Evolutionary conservation across 257 asterid genomes (phyloP), one percentile per base, ranked within the genome.

Genomic region (Penstemon newberryi): DNA sequence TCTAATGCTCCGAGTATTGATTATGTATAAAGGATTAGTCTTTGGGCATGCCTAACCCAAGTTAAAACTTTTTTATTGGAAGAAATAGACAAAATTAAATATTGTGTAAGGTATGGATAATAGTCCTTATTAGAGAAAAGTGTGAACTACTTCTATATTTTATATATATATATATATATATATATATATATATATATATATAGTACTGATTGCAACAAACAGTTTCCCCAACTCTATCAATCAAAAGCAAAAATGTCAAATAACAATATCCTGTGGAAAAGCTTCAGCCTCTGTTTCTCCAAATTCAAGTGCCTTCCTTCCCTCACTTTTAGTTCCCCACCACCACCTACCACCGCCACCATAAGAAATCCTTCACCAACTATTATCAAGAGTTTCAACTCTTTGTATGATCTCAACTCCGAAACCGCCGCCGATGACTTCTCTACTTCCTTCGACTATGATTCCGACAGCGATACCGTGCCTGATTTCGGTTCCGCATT

Each of bases 261-360:
- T 15, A 49, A 46, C 40, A 73, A 66, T 81, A 70, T 82, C 5
- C 52, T 83, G 3, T 77, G 77, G 80, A 90, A 83, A 70, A 83
- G 79, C 84, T 82, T 84, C 77, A 74, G 74, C 74, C 77, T 87
- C 59, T 81, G 85, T 79, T 73, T 90, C 81, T 74, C 94, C 84
- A 90, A 83, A 52, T 82, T 86, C 84, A 83, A 80, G 76, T 88
- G 97, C 53, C 77, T 90, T 10, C 97, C 94, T 58, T 63, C 85
- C 40, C 46, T 77, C 49, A 13, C 83, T 10, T 45, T 64, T 25
- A 25, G 33, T 25, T 25, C 33, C 13, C 18, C 56, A 56, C 71
- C 78, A 0, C 77, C 86, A 6, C 75, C 85, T 1, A 63, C 81
- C 54, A 12, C 57, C 70, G 7, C 42, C 52, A 3, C 11, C 25